A percentile compares a stretch with the other conserved stretches of the same genome.
These are phyloP conservation scores for Meredithiella fracta DNA, from an alignment of 2,329 filamentous ascomycete species.

Conservation along the genomic window DNA sequence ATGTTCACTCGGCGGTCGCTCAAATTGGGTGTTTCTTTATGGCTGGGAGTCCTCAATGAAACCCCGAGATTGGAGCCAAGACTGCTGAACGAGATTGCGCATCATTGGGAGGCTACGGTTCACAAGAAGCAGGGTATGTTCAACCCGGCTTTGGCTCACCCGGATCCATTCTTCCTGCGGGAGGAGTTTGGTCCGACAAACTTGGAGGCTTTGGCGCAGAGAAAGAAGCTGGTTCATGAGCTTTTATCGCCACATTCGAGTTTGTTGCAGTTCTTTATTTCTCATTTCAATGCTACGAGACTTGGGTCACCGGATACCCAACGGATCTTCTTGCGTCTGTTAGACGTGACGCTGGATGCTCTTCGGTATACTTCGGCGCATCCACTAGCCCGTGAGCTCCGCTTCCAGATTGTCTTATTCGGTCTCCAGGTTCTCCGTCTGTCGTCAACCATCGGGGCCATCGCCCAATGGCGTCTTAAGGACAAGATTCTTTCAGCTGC, in stretches of 20 bases:
- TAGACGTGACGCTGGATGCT: slow-evolving; percentile 62
- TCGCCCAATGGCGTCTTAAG: slow-evolving; percentile 66
- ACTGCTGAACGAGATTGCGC: slow-evolving; percentile 69
- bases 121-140: slow-evolving; percentile 68
- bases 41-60: slow-evolving; percentile 94
- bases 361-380: slow-evolving; percentile 37
- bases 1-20: slow-evolving; percentile 92
- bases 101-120: slow-evolving; percentile 80
- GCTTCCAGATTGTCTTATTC: slow-evolving; percentile 75
- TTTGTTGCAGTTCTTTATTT: slow-evolving; percentile 74
- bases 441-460: slow-evolving; percentile 46
- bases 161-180: slow-evolving; percentile 78
- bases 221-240: slow-evolving; percentile 65
- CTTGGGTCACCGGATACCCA: slow-evolving; percentile 70
- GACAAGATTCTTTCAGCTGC: slow-evolving; percentile 76
- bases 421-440: slow-evolving; percentile 61
- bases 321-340: slow-evolving; percentile 62
- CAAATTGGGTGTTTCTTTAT: slow-evolving; percentile 85
- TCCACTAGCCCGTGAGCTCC: slow-evolving; percentile 78
- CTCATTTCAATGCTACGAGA: slow-evolving; percentile 88
- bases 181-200: slow-evolving; percentile 90
- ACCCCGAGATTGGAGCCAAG: slow-evolving; percentile 77
- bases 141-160: slow-evolving; percentile 50
- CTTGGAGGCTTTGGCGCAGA: slow-evolving; percentile 53
- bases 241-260: slow-evolving; percentile 73